Evolutionary conservation across 257 asterid species (phyloP).

Genomic region (Solanum bulbocastanum): DNA sequence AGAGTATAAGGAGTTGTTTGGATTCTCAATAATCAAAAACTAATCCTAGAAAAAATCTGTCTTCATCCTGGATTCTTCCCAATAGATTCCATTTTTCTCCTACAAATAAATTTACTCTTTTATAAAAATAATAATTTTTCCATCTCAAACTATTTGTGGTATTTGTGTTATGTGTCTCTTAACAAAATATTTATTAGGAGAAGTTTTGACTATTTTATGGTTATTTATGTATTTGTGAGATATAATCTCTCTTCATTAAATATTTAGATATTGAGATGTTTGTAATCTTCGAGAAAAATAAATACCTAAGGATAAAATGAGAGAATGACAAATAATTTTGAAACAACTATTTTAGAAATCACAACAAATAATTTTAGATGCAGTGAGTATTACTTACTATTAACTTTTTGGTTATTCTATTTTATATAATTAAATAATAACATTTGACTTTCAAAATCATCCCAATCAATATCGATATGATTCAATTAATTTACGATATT

Average conservation of each 20-base stretch:
- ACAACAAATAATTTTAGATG: too few species aligned
- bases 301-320: too few species aligned
- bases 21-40: neutral
- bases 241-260: too few species aligned
- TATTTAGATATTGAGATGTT: too few species aligned
- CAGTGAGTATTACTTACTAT: too few species aligned
- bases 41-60: neutral
- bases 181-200: too few species aligned
- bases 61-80: neutral
- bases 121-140: too few species aligned
- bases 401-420: neutral
- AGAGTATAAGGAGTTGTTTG: neutral
- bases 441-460: neutral
- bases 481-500: too few species aligned
- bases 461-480: neutral
- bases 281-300: too few species aligned
- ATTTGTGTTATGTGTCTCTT: neutral
- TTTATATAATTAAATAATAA: neutral
- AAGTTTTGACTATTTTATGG: neutral
- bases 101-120: neutral
- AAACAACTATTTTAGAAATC: too few species aligned
- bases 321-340: too few species aligned
- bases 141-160: neutral
- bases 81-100: neutral
- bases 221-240: too few species aligned